Evolutionary conservation across 306 rosid genomes (phyloP).

Genomic region (Cucumis melo): DNA sequence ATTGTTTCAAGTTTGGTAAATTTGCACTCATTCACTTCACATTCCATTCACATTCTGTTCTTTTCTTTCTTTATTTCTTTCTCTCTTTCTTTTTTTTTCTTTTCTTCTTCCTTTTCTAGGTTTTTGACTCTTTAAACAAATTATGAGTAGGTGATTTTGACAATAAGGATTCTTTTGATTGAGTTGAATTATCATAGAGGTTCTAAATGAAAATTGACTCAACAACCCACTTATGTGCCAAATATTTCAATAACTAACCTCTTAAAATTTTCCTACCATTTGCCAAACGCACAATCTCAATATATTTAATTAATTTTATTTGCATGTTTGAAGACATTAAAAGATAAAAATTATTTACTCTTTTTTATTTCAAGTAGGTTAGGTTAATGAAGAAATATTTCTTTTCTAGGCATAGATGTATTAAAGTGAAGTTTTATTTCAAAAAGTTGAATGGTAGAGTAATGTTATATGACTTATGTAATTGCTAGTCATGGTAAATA

Average conservation of each 20-base stretch:
- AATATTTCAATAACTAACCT: not conserved
- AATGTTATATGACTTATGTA: not conserved
- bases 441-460: not conserved
- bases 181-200: not conserved
- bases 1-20: not conserved
- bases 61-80: not conserved
- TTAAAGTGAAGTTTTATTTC: not conserved
- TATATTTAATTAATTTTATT: no score
- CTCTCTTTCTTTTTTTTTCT: no score
- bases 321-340: not conserved
- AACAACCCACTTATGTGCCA: not conserved
- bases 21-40: not conserved
- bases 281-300: not conserved
- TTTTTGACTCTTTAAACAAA: not conserved
- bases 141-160: not conserved
- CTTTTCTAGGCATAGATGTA: not conserved
- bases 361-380: not conserved
- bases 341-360: not conserved
- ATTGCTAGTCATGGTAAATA: not conserved
- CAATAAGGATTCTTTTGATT: not conserved
- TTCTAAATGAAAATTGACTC: slow-evolving; percentile 2
- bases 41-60: not conserved
- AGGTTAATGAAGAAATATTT: not conserved
- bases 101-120: not conserved
- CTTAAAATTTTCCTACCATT: not conserved